Conservation (phyloP, 139 green algal genomes). For the Chlorella sp. region DNA sequence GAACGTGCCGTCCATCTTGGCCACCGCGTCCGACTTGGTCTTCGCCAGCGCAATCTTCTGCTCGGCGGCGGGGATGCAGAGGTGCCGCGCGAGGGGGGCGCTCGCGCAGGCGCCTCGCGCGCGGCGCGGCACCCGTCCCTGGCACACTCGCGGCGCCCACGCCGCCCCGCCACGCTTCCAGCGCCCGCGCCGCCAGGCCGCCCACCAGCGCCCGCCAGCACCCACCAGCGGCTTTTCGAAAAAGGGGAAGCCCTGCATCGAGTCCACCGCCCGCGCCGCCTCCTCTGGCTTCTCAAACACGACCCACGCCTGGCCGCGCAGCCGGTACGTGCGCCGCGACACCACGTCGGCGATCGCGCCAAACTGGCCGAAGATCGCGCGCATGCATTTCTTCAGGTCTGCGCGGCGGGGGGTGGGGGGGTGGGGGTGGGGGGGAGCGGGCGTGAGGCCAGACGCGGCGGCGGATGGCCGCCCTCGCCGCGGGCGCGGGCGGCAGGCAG, state of each 20-base stretch:
- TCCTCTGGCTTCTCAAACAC: conserved; percentile 87
- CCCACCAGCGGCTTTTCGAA: conserved; percentile 95
- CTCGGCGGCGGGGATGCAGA: neutral
- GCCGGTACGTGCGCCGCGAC: conserved; percentile 77
- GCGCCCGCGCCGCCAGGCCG: no score
- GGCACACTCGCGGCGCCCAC: no score
- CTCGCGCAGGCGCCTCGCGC: neutral
- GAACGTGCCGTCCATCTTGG: conserved; percentile 87
- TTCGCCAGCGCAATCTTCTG: conserved; percentile 87
- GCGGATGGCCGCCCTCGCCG: no score
- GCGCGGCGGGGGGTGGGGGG: no score
- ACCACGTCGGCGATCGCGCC: conserved; percentile 95
- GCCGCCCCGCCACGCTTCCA: no score
- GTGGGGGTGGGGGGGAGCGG: no score
- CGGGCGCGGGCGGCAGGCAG: no score
- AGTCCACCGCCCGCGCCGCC: conserved; percentile 81
- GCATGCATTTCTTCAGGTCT: conserved; percentile 95
- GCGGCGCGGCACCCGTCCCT: neutral
- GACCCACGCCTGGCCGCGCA: conserved; percentile 96
- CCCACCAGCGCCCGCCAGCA: neutral
- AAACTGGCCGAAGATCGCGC: conserved; percentile 96
- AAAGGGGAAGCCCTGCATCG: conserved; percentile 98
- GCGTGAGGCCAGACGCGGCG: no score
- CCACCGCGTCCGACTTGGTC: conserved; percentile 88
- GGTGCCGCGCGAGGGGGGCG: neutral